phyloP scores from a whole-genome alignment of 768 basidiomycete species.

The Mycena rosella region DNA sequence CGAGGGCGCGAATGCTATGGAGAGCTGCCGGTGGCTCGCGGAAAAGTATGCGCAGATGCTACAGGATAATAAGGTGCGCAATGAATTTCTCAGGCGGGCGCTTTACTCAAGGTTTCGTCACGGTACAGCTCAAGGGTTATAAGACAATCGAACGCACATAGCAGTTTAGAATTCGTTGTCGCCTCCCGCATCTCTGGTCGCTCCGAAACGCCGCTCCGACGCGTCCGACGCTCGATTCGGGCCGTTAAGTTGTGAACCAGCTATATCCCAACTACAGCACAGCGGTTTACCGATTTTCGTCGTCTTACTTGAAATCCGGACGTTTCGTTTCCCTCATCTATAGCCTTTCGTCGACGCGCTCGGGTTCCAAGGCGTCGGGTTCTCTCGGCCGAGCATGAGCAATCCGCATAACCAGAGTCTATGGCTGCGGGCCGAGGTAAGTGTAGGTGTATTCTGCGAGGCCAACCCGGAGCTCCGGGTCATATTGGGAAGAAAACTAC shows the following conservation, averaged over 20 bases:
- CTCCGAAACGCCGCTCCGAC: background rate
- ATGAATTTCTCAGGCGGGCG: background rate
- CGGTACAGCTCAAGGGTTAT: slow-evolving; percentile 80
- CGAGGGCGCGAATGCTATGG: slow-evolving; percentile 93
- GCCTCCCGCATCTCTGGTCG: background rate
- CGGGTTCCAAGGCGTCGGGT: too few relatives aligned
- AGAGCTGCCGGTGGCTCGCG: slow-evolving; percentile 88
- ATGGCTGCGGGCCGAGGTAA: background rate
- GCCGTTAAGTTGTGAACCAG: too few relatives aligned
- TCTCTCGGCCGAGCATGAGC: too few relatives aligned
- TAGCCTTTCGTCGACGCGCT: too few relatives aligned
- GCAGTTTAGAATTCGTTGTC: slow-evolving; percentile 7
- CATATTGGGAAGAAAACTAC: too few relatives aligned
- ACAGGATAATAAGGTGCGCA: slow-evolving; percentile 81
- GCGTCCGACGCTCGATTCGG: too few relatives aligned
- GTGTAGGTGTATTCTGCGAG: background rate
- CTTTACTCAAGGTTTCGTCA: background rate
- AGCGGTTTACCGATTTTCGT: too few relatives aligned
- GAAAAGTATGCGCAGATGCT: slow-evolving; percentile 88
- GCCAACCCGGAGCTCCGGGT: too few relatives aligned
- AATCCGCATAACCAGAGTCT: background rate
- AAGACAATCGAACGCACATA: slow-evolving; percentile 53
- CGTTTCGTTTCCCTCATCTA: too few relatives aligned
- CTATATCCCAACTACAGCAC: too few relatives aligned
- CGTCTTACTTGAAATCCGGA: too few relatives aligned